Evolutionary conservation across 2,329 filamentous ascomycete species (phyloP), one percentile per base, ranked within the genome.

Genomic region (Periconia sp.): DNA sequence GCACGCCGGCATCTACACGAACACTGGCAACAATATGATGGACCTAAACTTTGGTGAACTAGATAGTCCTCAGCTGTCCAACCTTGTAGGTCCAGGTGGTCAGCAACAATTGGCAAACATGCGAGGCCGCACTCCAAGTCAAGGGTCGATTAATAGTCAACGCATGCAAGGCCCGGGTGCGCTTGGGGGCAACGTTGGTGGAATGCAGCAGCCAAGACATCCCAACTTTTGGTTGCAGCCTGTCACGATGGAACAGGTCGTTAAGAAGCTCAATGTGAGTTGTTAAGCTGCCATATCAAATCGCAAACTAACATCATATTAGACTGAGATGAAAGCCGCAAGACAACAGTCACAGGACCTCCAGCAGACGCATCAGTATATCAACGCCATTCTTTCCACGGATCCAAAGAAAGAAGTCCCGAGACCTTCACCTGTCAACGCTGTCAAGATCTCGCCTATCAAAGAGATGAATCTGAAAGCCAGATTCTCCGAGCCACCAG

Each of bases 21-120:
- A 86, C 39, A 53, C 58, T 9, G 82, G 84, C 7, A 88, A 82
- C 57, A 95, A 88, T 63, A 82, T 92, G 33, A 72, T 95, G 57
- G 91, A 96, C 63, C 85, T 96, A 74, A 95, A 87, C 61, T 95
- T 96, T 73, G 90, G 90, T 33, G 92, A 97, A 60, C 78, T 97
- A 21, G 91, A 96, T 64, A 88, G 89, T 11, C 77, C 78, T 4
- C 83, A 88, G 17, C 88, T 89, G 50, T 84, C 83, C 46, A 81
- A 82, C 22, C 82, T 92, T 71, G 83, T 72, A 54, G 65, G 87
- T 50, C 82, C 83, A 5, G 80, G 85, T 4, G 80, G 83, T 37
- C 84, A 86, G 33, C 82, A 85, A 25, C 79, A 87, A 47, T 65
- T 84, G 46, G 73, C 73, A 12, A 85, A 88, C 46, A 80, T 87